A percentile compares a stretch with the other conserved stretches of the same genome.
phyloP scores from a whole-genome alignment of 1,139 yeast species.

The Lodderomyces theae region DNA sequence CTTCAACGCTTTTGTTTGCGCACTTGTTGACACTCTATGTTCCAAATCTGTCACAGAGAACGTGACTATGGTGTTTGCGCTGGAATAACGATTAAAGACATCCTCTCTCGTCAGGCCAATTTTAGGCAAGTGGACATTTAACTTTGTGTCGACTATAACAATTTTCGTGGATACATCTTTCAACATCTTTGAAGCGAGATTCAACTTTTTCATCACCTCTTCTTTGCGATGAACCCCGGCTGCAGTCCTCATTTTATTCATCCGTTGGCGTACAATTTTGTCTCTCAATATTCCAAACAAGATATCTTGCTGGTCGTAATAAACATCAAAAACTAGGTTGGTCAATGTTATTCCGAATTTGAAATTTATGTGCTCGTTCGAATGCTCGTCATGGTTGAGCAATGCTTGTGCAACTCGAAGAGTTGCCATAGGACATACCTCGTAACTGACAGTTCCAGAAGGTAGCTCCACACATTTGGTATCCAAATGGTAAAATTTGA shows the following conservation, averaged over 20 bases:
- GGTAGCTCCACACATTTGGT: slow-evolving; percentile 38
- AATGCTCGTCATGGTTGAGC: slow-evolving; percentile 12
- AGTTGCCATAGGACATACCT: slow-evolving; percentile 21
- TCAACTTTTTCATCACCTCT: slow-evolving; percentile 10
- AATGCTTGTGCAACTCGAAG: slow-evolving; percentile 13
- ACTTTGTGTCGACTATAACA: slow-evolving; percentile 31
- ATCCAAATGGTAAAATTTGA: slow-evolving; percentile 28
- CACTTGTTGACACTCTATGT: slow-evolving; percentile 28
- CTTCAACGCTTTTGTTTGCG: slow-evolving; percentile 6
- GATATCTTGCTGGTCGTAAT: slow-evolving; percentile 36
- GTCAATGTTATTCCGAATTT: slow-evolving; percentile 23
- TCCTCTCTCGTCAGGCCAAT: slow-evolving; percentile 18
- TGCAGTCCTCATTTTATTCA: slow-evolving; percentile 12
- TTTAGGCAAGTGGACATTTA: slow-evolving; percentile 33
- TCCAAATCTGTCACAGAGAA: slow-evolving; percentile 25
- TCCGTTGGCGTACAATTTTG: slow-evolving; percentile 13
- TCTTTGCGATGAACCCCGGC: slow-evolving; percentile 13
- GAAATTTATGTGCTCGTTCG: slow-evolving; percentile 17
- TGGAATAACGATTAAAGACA: slow-evolving; percentile 29
- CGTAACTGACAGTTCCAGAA: slow-evolving; percentile 27
- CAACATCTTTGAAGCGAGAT: slow-evolving; percentile 15
- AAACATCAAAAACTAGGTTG: slow-evolving; percentile 36
- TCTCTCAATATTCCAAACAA: slow-evolving; percentile 12
- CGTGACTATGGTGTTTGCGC: slow-evolving; percentile 27
- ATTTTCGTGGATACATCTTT: slow-evolving; percentile 25